These are phyloP conservation scores for Monosporascus sp. DNA, from an alignment of 2,329 filamentous ascomycete genomes.

Conservation along the genomic window DNA sequence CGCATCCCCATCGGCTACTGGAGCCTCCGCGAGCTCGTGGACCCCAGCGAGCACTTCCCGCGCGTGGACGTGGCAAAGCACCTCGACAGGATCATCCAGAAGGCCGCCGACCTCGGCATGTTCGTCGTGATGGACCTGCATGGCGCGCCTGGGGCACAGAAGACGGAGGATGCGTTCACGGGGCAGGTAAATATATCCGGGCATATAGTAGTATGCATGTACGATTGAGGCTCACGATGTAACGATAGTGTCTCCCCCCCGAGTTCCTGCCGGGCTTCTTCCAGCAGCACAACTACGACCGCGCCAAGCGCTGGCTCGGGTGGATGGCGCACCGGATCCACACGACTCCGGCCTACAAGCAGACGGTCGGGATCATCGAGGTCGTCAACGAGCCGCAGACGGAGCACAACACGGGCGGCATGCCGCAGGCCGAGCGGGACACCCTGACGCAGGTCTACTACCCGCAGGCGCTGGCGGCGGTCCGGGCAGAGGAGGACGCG, in stretches of 20 bases:
- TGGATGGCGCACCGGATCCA: conserved; percentile 41
- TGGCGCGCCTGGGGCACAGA: conserved; percentile 37
- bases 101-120: conserved; percentile 34
- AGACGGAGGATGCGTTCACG: conserved; percentile 33
- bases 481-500: conserved; percentile 36
- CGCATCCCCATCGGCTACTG: conserved; percentile 53
- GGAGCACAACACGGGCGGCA: conserved; percentile 5
- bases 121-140: conserved; percentile 42
- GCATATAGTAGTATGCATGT: background rate
- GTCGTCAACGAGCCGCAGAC: conserved; percentile 43
- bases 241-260: conserved; percentile 8
- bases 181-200: conserved; percentile 15
- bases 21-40: conserved; percentile 46
- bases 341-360: conserved; percentile 27
- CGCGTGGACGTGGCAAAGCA: conserved; percentile 38
- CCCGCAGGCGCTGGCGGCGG: conserved; percentile 33
- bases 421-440: conserved; percentile 12
- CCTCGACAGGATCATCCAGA: conserved; percentile 21
- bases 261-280: conserved; percentile 38
- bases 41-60: conserved; percentile 47
- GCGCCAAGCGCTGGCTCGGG: conserved; percentile 38
- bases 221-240: background rate
- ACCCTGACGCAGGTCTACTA: conserved; percentile 35
- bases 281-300: conserved; percentile 39
- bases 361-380: conserved; percentile 43